phyloP scores from a whole-genome alignment of 495 filamentous ascomycete species.

The Aspergillus saccharolyticus region DNA sequence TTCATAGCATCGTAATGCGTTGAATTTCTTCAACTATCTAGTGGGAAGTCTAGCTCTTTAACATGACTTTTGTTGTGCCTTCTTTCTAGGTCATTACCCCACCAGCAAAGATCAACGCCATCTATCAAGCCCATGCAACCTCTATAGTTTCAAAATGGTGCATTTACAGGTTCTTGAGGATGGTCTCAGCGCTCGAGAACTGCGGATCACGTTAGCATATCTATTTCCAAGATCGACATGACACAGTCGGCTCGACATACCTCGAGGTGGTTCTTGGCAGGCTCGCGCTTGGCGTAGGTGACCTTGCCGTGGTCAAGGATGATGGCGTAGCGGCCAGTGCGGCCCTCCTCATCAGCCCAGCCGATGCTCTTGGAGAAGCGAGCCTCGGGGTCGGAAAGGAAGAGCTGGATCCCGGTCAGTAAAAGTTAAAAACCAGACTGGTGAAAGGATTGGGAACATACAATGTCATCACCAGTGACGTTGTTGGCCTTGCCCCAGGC shows the following conservation, averaged over 20 bases:
- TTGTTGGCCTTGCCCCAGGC: constrained; percentile 95
- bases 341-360: constrained; percentile 70
- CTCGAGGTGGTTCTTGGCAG: constrained; percentile 61
- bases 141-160: constrained; percentile 11
- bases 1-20: constrained; percentile 27
- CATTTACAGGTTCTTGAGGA: constrained; percentile 60
- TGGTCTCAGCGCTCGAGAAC: constrained; percentile 66
- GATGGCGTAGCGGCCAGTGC: constrained; percentile 78
- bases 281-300: constrained; percentile 78
- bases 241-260: constrained; percentile 21
- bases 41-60: constrained; percentile 20
- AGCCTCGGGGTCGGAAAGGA: constrained; percentile 74
- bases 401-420: constrained; percentile 54
- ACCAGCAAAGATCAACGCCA: constrained; percentile 12
- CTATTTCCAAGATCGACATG: not conserved
- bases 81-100: constrained; percentile 16
- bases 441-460: constrained; percentile 33
- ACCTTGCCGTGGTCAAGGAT: constrained; percentile 88
- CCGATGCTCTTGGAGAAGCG: constrained; percentile 77
- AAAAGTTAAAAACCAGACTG: not conserved
- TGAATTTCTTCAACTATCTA: constrained; percentile 18
- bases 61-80: constrained; percentile 10
- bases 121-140: constrained; percentile 15
- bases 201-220: constrained; percentile 25
- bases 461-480: constrained; percentile 72